Conservation (phyloP, 2,329 filamentous ascomycete species). For the Hypoxylon sp. region DNA sequence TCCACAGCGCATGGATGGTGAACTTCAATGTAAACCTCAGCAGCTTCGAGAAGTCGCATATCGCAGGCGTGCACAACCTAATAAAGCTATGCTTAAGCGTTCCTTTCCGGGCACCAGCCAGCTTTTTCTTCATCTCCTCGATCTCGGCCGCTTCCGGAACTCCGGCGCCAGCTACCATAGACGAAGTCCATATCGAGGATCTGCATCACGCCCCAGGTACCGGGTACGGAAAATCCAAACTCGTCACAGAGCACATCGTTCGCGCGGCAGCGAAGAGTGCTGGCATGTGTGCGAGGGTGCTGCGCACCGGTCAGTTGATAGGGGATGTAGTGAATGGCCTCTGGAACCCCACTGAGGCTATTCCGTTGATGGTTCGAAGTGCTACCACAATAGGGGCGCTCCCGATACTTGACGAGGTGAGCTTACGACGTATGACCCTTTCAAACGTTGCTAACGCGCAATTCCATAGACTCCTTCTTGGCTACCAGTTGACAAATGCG, state of each 20-base stretch:
- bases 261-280: conserved; percentile 48
- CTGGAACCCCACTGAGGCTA: conserved; percentile 63
- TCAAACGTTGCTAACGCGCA: background rate
- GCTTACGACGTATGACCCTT: background rate
- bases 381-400: conserved; percentile 60
- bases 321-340: conserved; percentile 59
- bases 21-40: conserved; percentile 65
- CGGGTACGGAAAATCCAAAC: conserved; percentile 64
- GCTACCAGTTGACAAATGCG: conserved; percentile 55
- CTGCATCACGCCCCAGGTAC: conserved; percentile 59
- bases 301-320: conserved; percentile 60
- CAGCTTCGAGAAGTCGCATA: conserved; percentile 61
- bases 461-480: conserved; percentile 49
- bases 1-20: conserved; percentile 66
- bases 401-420: conserved; percentile 56
- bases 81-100: conserved; percentile 55
- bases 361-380: conserved; percentile 61
- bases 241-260: conserved; percentile 61
- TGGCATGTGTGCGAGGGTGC: conserved; percentile 51
- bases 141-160: conserved; percentile 57
- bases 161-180: conserved; percentile 52
- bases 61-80: conserved; percentile 60
- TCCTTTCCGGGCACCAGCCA: conserved; percentile 50
- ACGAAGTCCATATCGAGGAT: conserved; percentile 53
- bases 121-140: conserved; percentile 60